Percentiles rank a stretch among this genome's conserved stretches.
Evolutionary conservation across 768 basidiomycete genomes (phyloP).

Genomic region (Cystobasidium tubakii): DNA sequence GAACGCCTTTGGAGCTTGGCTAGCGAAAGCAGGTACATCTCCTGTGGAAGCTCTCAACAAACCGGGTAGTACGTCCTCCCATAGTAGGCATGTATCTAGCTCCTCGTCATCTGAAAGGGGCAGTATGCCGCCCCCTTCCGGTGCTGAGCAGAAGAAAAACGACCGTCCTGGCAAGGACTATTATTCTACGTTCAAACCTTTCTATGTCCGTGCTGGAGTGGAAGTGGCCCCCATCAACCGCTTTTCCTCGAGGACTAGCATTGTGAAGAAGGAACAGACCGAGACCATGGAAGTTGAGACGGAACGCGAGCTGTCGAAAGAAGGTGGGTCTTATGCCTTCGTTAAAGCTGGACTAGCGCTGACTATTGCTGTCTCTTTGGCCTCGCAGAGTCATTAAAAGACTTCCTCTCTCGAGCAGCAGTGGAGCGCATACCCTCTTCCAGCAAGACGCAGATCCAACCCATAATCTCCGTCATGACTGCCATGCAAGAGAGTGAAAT

Average conservation of each 20-base stretch:
- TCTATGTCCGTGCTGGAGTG: constrained; percentile 54
- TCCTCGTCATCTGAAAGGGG: background rate
- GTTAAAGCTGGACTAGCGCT: background rate
- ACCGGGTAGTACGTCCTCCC: background rate
- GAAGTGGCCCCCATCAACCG: constrained; percentile 67
- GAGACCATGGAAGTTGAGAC: constrained; percentile 25
- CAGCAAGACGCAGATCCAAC: constrained; percentile 36
- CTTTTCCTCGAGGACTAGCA: constrained; percentile 51
- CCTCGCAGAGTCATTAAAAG: constrained; percentile 24
- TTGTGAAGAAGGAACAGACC: background rate
- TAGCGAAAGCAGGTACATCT: background rate
- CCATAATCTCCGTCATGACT: constrained; percentile 57
- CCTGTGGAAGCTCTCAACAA: background rate
- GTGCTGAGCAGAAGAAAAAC: background rate
- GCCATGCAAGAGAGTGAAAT: constrained; percentile 72
- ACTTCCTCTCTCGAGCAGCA: constrained; percentile 38
- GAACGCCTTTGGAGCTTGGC: constrained; percentile 63
- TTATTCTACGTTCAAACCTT: constrained; percentile 61
- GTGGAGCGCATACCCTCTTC: constrained; percentile 37
- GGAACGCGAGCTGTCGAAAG: background rate
- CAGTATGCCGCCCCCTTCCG: background rate
- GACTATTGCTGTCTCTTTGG: background rate
- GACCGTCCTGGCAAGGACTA: constrained; percentile 9
- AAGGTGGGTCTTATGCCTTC: constrained; percentile 22
- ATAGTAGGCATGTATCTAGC: background rate